Percentiles rank a stretch among this genome's conserved stretches.
Conservation (phyloP, 305 asterid genomes). For the Stenogyne calaminthoides region DNA sequence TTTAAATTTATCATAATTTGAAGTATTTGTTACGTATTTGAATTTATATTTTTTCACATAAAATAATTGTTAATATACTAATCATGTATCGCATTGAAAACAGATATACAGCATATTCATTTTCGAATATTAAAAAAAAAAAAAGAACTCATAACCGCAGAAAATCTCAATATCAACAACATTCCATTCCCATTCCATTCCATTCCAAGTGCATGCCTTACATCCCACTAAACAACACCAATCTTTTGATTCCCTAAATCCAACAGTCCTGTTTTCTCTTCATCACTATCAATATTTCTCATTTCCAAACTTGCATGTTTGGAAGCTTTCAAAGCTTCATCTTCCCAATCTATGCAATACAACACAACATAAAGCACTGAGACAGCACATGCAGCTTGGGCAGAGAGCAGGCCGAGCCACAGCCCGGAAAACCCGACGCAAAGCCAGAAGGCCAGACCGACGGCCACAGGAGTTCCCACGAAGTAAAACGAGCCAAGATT, state of each 20-base stretch:
- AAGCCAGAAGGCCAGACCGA: constrained; percentile 71
- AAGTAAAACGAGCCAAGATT: constrained; percentile 85
- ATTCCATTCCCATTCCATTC: no score
- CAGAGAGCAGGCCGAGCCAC: constrained; percentile 82
- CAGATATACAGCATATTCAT: no score
- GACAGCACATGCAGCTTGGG: constrained; percentile 86
- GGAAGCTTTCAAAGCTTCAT: constrained; percentile 63
- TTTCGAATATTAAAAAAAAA: neutral
- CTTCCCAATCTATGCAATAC: constrained; percentile 74
- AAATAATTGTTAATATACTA: no score
- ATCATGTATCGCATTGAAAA: no score
- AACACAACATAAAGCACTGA: constrained; percentile 67
- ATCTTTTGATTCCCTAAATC: constrained; percentile 36
- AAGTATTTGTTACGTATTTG: no score
- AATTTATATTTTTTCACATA: no score
- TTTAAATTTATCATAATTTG: no score
- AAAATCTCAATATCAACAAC: neutral
- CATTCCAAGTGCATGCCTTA: neutral
- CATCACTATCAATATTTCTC: constrained; percentile 39
- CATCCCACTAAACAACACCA: constrained; percentile 25
- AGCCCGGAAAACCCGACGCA: constrained; percentile 70
- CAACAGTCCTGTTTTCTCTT: constrained; percentile 46
- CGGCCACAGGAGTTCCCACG: constrained; percentile 84
- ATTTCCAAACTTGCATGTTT: constrained; percentile 45
- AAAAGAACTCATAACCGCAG: neutral